Base-by-base conservation (phyloP, 129 eudicot genomes). In the Oenanthe sinensis region DNA sequence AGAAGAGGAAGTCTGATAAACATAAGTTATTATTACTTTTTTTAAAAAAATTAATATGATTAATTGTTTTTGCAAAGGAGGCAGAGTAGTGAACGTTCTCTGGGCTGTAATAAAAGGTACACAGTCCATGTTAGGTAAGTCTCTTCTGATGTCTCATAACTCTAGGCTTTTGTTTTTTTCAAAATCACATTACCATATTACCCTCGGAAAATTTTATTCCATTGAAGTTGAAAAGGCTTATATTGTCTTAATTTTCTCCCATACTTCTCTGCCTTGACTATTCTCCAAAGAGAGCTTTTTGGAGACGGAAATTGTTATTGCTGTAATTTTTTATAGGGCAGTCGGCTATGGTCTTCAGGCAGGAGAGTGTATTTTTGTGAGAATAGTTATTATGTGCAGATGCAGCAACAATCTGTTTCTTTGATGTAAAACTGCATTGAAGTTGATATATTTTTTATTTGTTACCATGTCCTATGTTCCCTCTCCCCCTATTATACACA, bases 1-100 rank as follows among this genome's bases (percentile, higher is more conserved):
- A 60, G 14, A 60, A 24, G 39, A 39, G 83, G 47, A 48, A 75
- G 84, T 75, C 52, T 68, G 81, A 84, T 79, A 78, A 54, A 74
- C 71, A 76, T 81, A 71, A 74, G 19, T 33, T 33, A 33, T 33
- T 33, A 75, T 77, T 63, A 71, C 79, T 78, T 79, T 67, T 71
- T 80, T 78, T 80, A 30, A 1, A 39, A 39, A 39, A 1, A 4
- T 4, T 67, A 26, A 26, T 77, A 84, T 80, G 78, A 87, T 87
- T 86, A 77, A 82, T 67, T 63, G 47, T 78, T 67, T 78, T 46
- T 63, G 75, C 37, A 26, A 49, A 42, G 74, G 20, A 78, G 81
- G n/a, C 79, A 58, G 68, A 70, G 33, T 78, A 19, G 62, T 9
- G 70, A 71, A 54, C 75, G 10, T 36, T 33, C 26, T 19, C 45